Percentiles rank a stretch among this genome's conserved stretches.
Evolutionary conservation across 108 stramenopile species (phyloP).

Genomic region (Fistulifera pelliculosa): DNA sequence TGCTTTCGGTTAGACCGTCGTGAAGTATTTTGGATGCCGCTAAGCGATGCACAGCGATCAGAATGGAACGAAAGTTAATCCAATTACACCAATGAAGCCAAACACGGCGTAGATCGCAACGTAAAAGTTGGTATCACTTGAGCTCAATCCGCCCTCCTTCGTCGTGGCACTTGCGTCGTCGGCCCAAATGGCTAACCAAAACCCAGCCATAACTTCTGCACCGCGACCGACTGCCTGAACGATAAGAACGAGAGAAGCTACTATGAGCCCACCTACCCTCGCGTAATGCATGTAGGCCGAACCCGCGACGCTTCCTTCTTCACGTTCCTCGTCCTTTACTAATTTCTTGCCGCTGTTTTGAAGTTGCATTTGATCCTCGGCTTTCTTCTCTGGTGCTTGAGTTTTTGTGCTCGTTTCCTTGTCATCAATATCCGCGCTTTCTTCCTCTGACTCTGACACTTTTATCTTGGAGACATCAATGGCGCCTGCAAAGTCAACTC

Average conservation of each 20-base stretch:
- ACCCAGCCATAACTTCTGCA: constrained; percentile 66
- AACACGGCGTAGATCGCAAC: constrained; percentile 71
- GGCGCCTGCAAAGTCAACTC: constrained; percentile 84
- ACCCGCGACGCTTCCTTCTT: constrained; percentile 61
- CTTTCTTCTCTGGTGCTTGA: constrained; percentile 10
- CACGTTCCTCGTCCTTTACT: constrained; percentile 59
- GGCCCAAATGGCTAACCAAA: constrained; percentile 82
- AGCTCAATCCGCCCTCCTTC: constrained; percentile 24
- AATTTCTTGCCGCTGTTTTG: constrained; percentile 70
- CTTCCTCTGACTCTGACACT: constrained; percentile 17
- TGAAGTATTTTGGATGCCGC: constrained; percentile 74
- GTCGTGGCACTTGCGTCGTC: constrained; percentile 27
- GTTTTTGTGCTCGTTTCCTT: constrained; percentile 10
- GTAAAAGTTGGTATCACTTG: constrained; percentile 42
- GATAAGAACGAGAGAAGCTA: constrained; percentile 36
- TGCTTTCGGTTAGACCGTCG: constrained; percentile 59
- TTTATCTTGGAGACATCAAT: constrained; percentile 57
- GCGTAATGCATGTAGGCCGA: constrained; percentile 63
- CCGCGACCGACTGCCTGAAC: constrained; percentile 59
- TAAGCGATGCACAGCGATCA: constrained; percentile 73
- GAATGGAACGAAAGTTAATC: constrained; percentile 54
- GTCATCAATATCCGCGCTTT: constrained; percentile 13
- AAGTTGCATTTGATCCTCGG: constrained; percentile 27
- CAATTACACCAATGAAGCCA: constrained; percentile 53
- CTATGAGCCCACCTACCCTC: constrained; percentile 55